Evolutionary conservation across 345 rosid species (phyloP).

Genomic region (Corymbia maculata): DNA sequence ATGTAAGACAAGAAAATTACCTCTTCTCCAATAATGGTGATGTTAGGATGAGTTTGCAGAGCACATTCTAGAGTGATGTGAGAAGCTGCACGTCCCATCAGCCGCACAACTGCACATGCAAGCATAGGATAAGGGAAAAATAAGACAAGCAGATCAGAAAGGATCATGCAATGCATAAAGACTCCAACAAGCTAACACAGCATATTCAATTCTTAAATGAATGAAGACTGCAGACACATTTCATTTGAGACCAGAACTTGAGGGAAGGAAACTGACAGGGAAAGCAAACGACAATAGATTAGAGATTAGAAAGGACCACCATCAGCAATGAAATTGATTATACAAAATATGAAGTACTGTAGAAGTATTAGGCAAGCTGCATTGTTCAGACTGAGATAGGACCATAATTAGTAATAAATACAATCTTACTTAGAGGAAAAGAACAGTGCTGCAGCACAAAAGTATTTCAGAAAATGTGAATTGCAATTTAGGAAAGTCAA

Average conservation of each 20-base stretch:
- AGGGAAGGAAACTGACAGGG: neutral
- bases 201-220: neutral
- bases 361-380: neutral
- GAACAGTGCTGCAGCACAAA: neutral
- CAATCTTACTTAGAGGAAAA: neutral
- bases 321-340: neutral
- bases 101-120: slow-evolving; percentile 65
- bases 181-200: neutral
- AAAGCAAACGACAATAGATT: neutral
- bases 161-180: neutral
- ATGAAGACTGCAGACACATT: neutral
- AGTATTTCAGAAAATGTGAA: neutral
- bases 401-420: neutral
- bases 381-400: neutral
- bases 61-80: slow-evolving; percentile 98
- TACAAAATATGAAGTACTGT: neutral
- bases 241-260: neutral
- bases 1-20: slow-evolving; percentile 14
- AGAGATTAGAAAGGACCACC: neutral
- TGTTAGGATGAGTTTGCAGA: slow-evolving; percentile 93
- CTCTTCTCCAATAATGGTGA: slow-evolving; percentile 97
- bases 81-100: slow-evolving; percentile 99
- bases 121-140: neutral
- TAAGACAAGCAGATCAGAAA: neutral
- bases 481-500: neutral